phyloP scores from a whole-genome alignment of 768 basidiomycete species.

The Rhizopogon salebrosus region DNA sequence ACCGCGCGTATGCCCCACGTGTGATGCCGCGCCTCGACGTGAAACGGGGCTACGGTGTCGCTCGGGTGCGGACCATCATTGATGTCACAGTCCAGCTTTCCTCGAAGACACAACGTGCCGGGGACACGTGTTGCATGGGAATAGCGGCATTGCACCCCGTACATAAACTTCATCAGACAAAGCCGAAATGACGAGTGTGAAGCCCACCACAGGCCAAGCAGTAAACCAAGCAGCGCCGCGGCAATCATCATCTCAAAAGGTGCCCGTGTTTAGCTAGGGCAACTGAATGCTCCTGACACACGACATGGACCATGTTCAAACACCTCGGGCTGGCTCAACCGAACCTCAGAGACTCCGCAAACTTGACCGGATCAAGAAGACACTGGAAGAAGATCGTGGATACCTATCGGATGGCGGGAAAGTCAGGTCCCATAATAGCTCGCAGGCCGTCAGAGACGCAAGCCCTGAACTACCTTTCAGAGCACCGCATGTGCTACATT shows the following conservation, averaged over 20 bases:
- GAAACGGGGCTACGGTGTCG: no score
- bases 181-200: background rate
- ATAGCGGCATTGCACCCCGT: background rate
- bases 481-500: conserved; percentile 8
- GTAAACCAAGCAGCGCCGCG: background rate
- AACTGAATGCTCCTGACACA: conserved; percentile 8
- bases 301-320: conserved; percentile 27
- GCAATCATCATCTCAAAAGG: conserved; percentile 2
- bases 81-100: background rate
- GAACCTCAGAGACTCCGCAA: conserved; percentile 19
- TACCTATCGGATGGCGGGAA: conserved; percentile 23
- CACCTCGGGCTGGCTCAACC: conserved; percentile 21
- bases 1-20: background rate
- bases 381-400: conserved; percentile 22
- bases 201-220: background rate
- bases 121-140: background rate
- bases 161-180: background rate
- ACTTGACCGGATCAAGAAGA: conserved; percentile 27
- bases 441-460: conserved; percentile 17
- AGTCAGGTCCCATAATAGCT: conserved; percentile 22
- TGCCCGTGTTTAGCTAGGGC: background rate
- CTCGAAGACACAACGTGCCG: background rate
- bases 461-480: conserved; percentile 8
- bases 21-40: background rate
- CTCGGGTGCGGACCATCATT: background rate